phyloP scores from a whole-genome alignment of 176 grass and related monocot genomes.

The Carex cristatella region DNA sequence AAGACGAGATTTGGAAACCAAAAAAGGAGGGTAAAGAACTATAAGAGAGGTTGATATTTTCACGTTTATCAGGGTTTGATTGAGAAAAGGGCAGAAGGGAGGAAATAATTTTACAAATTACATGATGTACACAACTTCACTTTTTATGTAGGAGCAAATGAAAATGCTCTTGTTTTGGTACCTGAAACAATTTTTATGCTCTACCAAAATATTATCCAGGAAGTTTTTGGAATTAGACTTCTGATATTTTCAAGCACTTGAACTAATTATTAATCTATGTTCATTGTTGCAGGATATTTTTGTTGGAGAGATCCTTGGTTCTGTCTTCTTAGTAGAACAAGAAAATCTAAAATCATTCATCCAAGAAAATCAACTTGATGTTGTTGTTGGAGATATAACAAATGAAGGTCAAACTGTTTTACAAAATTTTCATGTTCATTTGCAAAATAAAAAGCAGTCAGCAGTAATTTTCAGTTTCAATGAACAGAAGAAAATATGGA shows the following conservation, averaged over 20 bases:
- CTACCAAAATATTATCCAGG: neutral
- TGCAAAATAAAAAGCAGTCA: constrained; percentile 36
- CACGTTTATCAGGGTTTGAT: neutral
- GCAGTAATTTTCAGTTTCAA: constrained; percentile 48
- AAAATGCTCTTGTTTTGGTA: neutral
- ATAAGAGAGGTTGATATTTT: neutral
- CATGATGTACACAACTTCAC: neutral
- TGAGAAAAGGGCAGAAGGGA: neutral
- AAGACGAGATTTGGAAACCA: neutral
- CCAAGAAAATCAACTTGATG: constrained; percentile 30
- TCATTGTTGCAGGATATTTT: constrained; percentile 45
- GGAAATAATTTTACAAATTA: neutral
- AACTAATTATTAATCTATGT: neutral
- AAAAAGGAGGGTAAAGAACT: neutral
- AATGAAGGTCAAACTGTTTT: constrained; percentile 42
- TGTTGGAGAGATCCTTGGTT: constrained; percentile 72
- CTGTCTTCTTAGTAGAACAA: constrained; percentile 60
- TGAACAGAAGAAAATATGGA: constrained; percentile 57
- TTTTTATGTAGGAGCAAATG: neutral
- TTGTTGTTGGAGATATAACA: constrained; percentile 35
- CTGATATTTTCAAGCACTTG: neutral
- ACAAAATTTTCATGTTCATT: constrained; percentile 38
- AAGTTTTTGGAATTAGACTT: neutral
- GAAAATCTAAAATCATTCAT: constrained; percentile 35
- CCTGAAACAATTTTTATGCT: neutral